A percentile compares a stretch with the other conserved stretches of the same genome.
phyloP scores from a whole-genome alignment of 345 rosid genomes.

The Carallia brachiata region DNA sequence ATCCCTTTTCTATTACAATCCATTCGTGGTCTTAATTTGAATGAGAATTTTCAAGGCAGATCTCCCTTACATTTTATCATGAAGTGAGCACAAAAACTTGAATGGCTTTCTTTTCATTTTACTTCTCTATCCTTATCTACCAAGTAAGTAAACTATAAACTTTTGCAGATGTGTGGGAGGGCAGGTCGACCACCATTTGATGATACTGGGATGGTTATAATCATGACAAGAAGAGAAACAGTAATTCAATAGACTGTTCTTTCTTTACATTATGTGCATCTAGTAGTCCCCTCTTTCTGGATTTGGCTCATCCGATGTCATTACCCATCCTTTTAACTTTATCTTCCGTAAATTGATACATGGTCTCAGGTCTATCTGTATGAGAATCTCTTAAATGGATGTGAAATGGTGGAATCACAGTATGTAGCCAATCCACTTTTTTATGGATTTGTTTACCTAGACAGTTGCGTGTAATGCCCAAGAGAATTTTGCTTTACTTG shows the following conservation, averaged over 20 bases:
- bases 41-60: no score
- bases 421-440: constrained; percentile 40
- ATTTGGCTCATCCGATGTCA: constrained; percentile 3
- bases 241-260: constrained; percentile 39
- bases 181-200: constrained; percentile 99
- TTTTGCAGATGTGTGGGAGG: constrained; percentile 88
- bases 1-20: no score
- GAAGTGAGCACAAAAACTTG: no score
- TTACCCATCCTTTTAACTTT: constrained; percentile 11
- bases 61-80: no score
- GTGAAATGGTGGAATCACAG: constrained; percentile 98
- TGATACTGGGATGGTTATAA: constrained; percentile 84
- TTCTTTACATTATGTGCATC: constrained; percentile 5
- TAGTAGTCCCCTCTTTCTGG: constrained; percentile 18
- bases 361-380: constrained; percentile 78
- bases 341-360: constrained; percentile 15
- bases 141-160: neutral
- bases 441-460: constrained; percentile 5
- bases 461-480: neutral
- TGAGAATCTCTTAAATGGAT: constrained; percentile 89
- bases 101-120: no score
- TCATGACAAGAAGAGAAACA: constrained; percentile 97
- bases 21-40: no score
- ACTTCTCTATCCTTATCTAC: neutral
- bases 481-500: constrained; percentile 4